Conservation (phyloP, 495 filamentous ascomycete genomes). For the Xylaria venustula region DNA sequence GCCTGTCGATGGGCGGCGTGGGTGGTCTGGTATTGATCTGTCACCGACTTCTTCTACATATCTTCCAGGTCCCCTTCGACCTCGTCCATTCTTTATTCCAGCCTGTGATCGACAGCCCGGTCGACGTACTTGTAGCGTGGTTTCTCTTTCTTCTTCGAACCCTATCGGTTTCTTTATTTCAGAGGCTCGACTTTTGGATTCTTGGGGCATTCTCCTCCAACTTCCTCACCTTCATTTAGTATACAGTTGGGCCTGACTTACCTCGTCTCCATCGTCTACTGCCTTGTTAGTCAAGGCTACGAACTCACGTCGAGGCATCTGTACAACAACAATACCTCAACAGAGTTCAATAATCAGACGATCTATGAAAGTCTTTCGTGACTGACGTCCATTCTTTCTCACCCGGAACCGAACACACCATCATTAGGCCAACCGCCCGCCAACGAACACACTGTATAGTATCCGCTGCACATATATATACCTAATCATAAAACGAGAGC, state of each 20-base stretch:
- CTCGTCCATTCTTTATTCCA: slow-evolving; percentile 38
- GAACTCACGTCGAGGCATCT: slow-evolving; percentile 30
- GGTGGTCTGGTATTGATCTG: slow-evolving; percentile 43
- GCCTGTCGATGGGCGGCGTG: slow-evolving; percentile 35
- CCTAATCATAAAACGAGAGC: slow-evolving; percentile 41
- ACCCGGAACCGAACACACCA: slow-evolving; percentile 45
- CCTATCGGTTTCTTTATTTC: slow-evolving; percentile 51
- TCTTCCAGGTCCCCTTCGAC: slow-evolving; percentile 48
- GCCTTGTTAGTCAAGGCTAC: slow-evolving; percentile 24
- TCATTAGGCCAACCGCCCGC: slow-evolving; percentile 48
- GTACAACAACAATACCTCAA: slow-evolving; percentile 43
- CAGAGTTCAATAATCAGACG: slow-evolving; percentile 40
- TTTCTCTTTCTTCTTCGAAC: slow-evolving; percentile 51
- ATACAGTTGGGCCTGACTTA: slow-evolving; percentile 12
- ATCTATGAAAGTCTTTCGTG: slow-evolving; percentile 37
- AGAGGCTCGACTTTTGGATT: slow-evolving; percentile 46
- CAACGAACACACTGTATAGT: slow-evolving; percentile 39
- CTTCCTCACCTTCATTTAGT: slow-evolving; percentile 49
- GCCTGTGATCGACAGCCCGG: slow-evolving; percentile 48
- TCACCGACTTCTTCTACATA: slow-evolving; percentile 46
- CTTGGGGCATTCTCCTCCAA: slow-evolving; percentile 24
- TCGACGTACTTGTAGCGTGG: slow-evolving; percentile 43
- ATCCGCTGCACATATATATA: slow-evolving; percentile 37
- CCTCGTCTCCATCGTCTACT: slow-evolving; percentile 17
- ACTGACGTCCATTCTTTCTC: slow-evolving; percentile 50